Evolutionary conservation across 768 basidiomycete species (phyloP).

Genomic region (Mycena crocata): DNA sequence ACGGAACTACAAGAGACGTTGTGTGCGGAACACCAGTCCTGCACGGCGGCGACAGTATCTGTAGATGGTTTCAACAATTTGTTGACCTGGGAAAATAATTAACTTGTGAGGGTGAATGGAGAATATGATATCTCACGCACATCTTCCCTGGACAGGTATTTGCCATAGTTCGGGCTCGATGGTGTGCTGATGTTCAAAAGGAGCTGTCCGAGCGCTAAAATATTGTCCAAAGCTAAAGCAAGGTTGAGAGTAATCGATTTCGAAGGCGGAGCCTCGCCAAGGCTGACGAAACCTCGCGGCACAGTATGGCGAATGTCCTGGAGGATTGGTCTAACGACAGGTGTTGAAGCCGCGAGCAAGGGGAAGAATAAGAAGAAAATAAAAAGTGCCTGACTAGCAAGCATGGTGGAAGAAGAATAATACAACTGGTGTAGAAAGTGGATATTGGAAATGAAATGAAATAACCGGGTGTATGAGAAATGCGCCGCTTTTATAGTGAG

Average conservation of each 20-base stretch:
- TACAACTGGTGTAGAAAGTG: too few species aligned
- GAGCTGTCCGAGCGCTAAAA: conserved; percentile 44
- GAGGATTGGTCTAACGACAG: too few species aligned
- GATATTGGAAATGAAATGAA: too few species aligned
- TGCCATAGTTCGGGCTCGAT: conserved; percentile 31
- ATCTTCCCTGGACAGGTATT: conserved; percentile 56
- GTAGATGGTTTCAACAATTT: conserved; percentile 1
- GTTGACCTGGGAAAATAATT: neutral
- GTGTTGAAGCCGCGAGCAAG: too few species aligned
- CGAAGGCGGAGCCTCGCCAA: conserved; percentile 41
- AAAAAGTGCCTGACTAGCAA: too few species aligned
- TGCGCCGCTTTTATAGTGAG: too few species aligned
- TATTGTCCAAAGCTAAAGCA: conserved; percentile 43
- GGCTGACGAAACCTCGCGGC: conserved; percentile 48
- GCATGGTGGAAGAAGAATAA: too few species aligned
- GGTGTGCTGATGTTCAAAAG: conserved; percentile 50
- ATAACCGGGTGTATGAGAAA: too few species aligned
- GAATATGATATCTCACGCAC: conserved; percentile 40
- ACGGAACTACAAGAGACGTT: conserved; percentile 38
- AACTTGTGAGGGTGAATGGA: neutral
- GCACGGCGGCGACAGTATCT: conserved; percentile 41
- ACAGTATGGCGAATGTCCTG: conserved; percentile 30
- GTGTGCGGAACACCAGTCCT: conserved; percentile 57
- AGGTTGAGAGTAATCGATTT: conserved; percentile 52
- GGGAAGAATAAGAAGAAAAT: too few species aligned